A percentile compares a stretch with the other conserved stretches of the same genome.
Evolutionary conservation across 495 filamentous ascomycete species (phyloP).

Genomic region (Cryomyces minteri): DNA sequence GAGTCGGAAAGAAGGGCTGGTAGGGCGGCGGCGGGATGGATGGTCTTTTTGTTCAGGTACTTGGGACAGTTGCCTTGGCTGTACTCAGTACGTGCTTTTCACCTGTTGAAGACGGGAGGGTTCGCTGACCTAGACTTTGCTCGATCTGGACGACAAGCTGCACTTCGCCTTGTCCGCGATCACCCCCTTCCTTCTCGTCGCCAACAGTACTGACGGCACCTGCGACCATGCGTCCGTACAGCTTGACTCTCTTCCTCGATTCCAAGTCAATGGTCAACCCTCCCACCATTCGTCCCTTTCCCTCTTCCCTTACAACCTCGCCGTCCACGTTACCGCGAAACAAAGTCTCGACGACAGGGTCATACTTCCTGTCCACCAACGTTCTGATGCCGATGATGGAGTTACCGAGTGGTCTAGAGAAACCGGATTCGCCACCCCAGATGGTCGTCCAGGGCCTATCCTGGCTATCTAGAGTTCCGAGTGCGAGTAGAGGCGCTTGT

Average conservation of each 20-base stretch:
- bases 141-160: slow-evolving; percentile 48
- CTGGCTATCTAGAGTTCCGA: slow-evolving; percentile 46
- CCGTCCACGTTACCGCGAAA: slow-evolving; percentile 23
- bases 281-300: slow-evolving; percentile 28
- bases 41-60: slow-evolving; percentile 56
- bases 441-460: slow-evolving; percentile 55
- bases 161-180: slow-evolving; percentile 26
- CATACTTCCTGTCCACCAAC: slow-evolving; percentile 34
- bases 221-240: slow-evolving; percentile 42
- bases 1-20: slow-evolving; percentile 33
- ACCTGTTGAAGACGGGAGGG: too few relatives aligned
- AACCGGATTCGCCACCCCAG: slow-evolving; percentile 53
- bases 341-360: slow-evolving; percentile 45
- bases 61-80: slow-evolving; percentile 57
- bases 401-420: slow-evolving; percentile 36
- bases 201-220: slow-evolving; percentile 26
- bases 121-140: slow-evolving; percentile 38
- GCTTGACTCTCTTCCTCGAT: slow-evolving; percentile 44
- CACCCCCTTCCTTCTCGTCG: slow-evolving; percentile 12
- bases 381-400: slow-evolving; percentile 40
- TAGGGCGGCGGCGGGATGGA: slow-evolving; percentile 30
- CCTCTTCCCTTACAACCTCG: slow-evolving; percentile 20
- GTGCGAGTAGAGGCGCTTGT: slow-evolving; percentile 41
- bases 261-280: slow-evolving; percentile 51
- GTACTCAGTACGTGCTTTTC: too few relatives aligned